These are phyloP conservation scores for Paxillus involutus DNA, from an alignment of 768 basidiomycete species.

Conservation along the genomic window DNA sequence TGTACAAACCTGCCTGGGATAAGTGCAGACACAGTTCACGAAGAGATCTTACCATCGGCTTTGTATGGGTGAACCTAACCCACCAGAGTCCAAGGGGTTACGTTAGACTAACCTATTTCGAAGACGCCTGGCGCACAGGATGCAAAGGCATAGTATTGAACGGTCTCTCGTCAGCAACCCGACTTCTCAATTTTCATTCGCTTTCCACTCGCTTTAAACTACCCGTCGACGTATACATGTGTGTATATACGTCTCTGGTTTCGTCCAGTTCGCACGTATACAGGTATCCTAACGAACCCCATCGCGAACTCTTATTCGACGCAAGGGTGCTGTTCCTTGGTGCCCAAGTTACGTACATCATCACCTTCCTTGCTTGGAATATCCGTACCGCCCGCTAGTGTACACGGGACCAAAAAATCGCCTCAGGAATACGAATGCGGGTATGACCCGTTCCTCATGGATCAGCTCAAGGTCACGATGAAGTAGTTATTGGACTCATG, in stretches of 20 bases:
- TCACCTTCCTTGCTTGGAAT: constrained; percentile 78
- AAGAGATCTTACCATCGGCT: constrained; percentile 68
- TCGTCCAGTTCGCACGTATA: neutral
- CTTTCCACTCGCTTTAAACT: constrained; percentile 44
- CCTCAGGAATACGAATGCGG: constrained; percentile 22
- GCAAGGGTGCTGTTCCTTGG: constrained; percentile 74
- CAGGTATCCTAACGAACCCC: neutral
- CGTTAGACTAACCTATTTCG: constrained; percentile 2
- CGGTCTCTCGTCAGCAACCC: constrained; percentile 29
- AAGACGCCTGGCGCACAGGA: constrained; percentile 65
- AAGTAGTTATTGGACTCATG: neutral
- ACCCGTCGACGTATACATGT: constrained; percentile 71
- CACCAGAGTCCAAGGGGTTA: neutral
- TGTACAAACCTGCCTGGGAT: constrained; percentile 78
- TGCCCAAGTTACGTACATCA: constrained; percentile 70
- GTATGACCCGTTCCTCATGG: constrained; percentile 13
- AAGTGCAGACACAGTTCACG: constrained; percentile 79
- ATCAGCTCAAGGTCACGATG: constrained; percentile 2
- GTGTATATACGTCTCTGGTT: constrained; percentile 45
- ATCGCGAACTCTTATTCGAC: constrained; percentile 45
- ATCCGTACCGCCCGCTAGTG: constrained; percentile 75
- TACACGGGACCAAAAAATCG: constrained; percentile 71
- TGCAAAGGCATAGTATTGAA: constrained; percentile 71
- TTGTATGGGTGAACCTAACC: constrained; percentile 57
- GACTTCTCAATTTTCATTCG: constrained; percentile 26